A percentile compares a stretch with the other conserved stretches of the same genome.
Conservation (phyloP, 371 early-diverging fungal genomes). For the Lichtheimia ramosa region DNA sequence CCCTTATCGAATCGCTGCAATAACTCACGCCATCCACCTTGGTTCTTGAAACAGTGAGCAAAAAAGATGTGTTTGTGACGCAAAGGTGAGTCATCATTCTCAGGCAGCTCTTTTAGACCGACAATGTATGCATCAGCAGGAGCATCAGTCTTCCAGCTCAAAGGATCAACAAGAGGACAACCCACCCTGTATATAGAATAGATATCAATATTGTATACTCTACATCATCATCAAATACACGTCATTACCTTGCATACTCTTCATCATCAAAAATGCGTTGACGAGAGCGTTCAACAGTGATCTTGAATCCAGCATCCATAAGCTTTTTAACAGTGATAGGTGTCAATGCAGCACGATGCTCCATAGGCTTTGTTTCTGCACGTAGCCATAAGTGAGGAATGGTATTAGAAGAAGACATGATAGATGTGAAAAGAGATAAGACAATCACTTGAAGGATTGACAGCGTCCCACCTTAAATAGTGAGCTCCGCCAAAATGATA, state of each 20-base stretch:
- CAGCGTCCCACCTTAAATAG: too few species aligned
- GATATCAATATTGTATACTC: background rate
- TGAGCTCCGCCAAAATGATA: too few species aligned
- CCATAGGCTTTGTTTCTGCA: constrained; percentile 95
- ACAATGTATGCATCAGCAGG: constrained; percentile 88
- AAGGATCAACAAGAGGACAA: constrained; percentile 75
- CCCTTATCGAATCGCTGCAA: constrained; percentile 83
- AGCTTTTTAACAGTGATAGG: constrained; percentile 79
- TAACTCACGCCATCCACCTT: constrained; percentile 92
- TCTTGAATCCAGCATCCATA: constrained; percentile 78
- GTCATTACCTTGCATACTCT: constrained; percentile 77
- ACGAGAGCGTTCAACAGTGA: constrained; percentile 87
- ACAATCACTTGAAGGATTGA: too few species aligned
- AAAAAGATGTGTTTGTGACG: constrained; percentile 95
- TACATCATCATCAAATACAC: background rate
- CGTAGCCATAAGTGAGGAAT: constrained; percentile 91
- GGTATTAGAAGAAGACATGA: constrained; percentile 1
- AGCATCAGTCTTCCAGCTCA: constrained; percentile 84
- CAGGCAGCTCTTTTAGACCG: constrained; percentile 97
- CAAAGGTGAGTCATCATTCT: constrained; percentile 85
- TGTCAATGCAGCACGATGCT: constrained; percentile 92
- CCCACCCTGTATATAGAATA: constrained; percentile 58
- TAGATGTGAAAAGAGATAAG: background rate
- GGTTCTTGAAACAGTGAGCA: constrained; percentile 96
- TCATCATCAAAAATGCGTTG: constrained; percentile 87